Base-by-base conservation (phyloP, 345 rosid genomes). In the Syzygium jambos region DNA sequence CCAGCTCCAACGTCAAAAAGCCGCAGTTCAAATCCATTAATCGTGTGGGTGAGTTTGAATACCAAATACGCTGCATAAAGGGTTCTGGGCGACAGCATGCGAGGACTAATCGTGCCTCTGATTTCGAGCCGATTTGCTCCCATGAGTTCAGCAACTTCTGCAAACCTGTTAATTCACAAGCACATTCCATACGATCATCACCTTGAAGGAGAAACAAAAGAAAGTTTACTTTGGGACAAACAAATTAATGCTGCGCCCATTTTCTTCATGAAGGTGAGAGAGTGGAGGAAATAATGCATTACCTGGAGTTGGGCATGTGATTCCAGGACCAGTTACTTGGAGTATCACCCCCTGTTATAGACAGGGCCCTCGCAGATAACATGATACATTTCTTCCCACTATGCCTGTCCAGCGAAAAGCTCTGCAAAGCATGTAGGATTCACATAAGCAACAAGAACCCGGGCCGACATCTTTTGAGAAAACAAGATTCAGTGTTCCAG, bases 341-440 rank as follows among this genome's bases (percentile, higher is more conserved):
- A 30, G 89, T 84, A 78, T 80, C 89, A n/a, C 91, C 88, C 89
- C 90, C 88, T 6, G 34, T 51, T 63, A 92, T 92, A 63, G 23
- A 22, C 7, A 92, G 91, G 21, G 89, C 90, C 88, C 91, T 88
- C 25, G 90, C 85, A 3, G 89, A 89, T 7, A 92, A 88, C 91
- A 87, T 89, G 88, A 51, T 85, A 27, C 92, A 87, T 65, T 92
- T 92, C 63, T 89, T 89, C 86, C 92, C 92, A 57, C 82, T 89
- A 27, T 23, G 27, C 51, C 89, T 88, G 5, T 87, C 89, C 85
- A 90, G 41, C 23, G 57, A 85, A 77, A 92, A 90, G 89, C 90
- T 92, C 92, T 90, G 56, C 23, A 57, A 57, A 57, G 65, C 65
- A 57, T 57, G 30, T 57, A 25, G 17, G 34, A 22, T 57, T 57